phyloP scores from a whole-genome alignment of 192 early-diverging fungal species.

The Backusella luteola region DNA sequence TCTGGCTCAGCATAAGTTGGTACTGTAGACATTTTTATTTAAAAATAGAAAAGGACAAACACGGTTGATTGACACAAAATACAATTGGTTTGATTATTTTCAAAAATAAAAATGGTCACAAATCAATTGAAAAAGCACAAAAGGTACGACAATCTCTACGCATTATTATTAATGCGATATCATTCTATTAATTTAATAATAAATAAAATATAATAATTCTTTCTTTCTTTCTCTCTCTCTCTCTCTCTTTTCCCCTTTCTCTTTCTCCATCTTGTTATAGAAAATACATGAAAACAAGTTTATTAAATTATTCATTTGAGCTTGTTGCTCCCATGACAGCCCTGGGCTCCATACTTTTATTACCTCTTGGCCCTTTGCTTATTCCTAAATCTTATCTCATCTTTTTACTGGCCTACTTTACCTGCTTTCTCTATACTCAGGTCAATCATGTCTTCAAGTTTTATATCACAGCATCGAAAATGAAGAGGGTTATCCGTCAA shows the following conservation, averaged over 20 bases:
- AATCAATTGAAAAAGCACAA: not conserved
- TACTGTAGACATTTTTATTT: not conserved
- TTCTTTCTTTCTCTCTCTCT: not conserved
- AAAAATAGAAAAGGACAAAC: not conserved
- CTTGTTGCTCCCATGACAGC: slow-evolving; percentile 46
- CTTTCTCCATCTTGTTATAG: too few species aligned
- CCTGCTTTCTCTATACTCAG: slow-evolving; percentile 41
- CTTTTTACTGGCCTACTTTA: slow-evolving; percentile 46
- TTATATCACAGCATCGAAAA: slow-evolving; percentile 39
- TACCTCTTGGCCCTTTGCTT: slow-evolving; percentile 43
- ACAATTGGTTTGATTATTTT: not conserved
- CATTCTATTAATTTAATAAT: too few species aligned
- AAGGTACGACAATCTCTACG: not conserved
- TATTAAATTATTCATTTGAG: slow-evolving; percentile 45
- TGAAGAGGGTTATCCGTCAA: slow-evolving; percentile 38
- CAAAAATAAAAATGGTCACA: not conserved
- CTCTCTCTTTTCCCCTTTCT: slow-evolving; percentile 4
- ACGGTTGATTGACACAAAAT: not conserved
- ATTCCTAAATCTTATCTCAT: slow-evolving; percentile 42
- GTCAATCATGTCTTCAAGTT: slow-evolving; percentile 50
- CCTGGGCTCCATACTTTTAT: slow-evolving; percentile 36
- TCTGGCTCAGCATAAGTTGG: slow-evolving; percentile 10
- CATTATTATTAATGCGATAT: not conserved
- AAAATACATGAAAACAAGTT: not conserved
- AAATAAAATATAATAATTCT: not conserved